Base-by-base conservation (phyloP, 495 filamentous ascomycete genomes). In the Aspergillus cavernicola region DNA sequence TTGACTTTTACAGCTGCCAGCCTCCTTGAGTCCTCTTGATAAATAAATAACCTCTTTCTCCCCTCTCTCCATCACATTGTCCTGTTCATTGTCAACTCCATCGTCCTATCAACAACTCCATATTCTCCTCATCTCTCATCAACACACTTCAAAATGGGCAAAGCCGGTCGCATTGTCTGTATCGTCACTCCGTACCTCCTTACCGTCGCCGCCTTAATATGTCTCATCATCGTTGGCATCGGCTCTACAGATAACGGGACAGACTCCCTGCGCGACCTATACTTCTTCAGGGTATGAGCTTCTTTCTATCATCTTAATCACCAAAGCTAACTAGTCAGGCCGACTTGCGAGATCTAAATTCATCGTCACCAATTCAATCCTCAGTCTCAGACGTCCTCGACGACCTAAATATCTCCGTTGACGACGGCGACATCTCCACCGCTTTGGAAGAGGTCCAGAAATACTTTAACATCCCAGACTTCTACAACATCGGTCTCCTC, bases 401-500 rank as follows among this genome's bases (percentile, higher is more conserved):
- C 15, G 52, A 68, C 0, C 50, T 60, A 20, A 59, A 57, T 31
- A 58, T 74, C 32, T 62, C 59, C 23, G 71, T 74, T 36, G 66
- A 55, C 28, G 56, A 66, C 18, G 47, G 58, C 22, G 56, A 74
- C 6, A 55, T 77, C 48, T 52, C 61, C 11, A 32, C 62, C 39
- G 59, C 66, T 22, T 53, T 76, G n/a, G 47, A 65, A 40, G 56
- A 63, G 40, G 64, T 72, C 8, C 56, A 74, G 56, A 55, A 64
- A 1, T 74, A 84, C 9, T 74, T 85, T 22, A 75, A 78, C 20
- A 74, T 97, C 37, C 78, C 75, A 47, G 85, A 95, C 67, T 80
- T 84, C 62, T 97, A 97, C 80, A 79, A 83, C 45, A 78, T 96
- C 64, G 81, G 80, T 55, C 76, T 98, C 23, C 95, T 87, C 87